Conservation (phyloP, 345 rosid genomes). For the Pistacia atlantica region DNA sequence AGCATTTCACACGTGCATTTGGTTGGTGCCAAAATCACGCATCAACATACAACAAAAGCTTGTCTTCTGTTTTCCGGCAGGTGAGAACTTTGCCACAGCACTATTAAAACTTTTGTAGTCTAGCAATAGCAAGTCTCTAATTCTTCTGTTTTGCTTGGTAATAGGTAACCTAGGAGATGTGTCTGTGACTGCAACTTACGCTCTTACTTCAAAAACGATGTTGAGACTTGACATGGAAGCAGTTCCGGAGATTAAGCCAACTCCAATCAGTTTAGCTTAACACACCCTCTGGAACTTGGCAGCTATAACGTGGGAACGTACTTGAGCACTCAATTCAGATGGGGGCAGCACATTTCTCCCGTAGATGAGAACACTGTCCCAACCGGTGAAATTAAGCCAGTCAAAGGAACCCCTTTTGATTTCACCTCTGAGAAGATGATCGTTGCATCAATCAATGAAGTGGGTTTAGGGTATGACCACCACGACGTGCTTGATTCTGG, state of each 20-base stretch:
- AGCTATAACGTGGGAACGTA: slow-evolving; percentile 68
- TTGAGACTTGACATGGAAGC: slow-evolving; percentile 97
- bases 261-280: slow-evolving; percentile 88
- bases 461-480: slow-evolving; percentile 88
- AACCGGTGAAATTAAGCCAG: slow-evolving; percentile 73
- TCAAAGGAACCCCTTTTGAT: slow-evolving; percentile 85
- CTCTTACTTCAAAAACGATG: slow-evolving; percentile 65
- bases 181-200: slow-evolving; percentile 70
- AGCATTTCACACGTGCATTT: no score
- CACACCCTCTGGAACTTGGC: slow-evolving; percentile 95
- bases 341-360: slow-evolving; percentile 79
- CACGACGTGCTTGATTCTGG: slow-evolving; percentile 79
- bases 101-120: no score
- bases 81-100: not conserved
- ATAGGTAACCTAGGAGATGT: slow-evolving; percentile 91
- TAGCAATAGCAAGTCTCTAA: not conserved
- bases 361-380: slow-evolving; percentile 81
- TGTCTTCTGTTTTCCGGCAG: no score
- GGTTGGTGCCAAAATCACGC: no score
- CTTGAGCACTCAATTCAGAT: slow-evolving; percentile 77
- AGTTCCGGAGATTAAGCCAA: slow-evolving; percentile 65
- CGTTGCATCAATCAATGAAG: slow-evolving; percentile 64
- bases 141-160: not conserved
- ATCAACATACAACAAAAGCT: no score
- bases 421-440: slow-evolving; percentile 75